phyloP scores from a whole-genome alignment of 2,329 filamentous ascomycete species.

The Monosporascus sp. region DNA sequence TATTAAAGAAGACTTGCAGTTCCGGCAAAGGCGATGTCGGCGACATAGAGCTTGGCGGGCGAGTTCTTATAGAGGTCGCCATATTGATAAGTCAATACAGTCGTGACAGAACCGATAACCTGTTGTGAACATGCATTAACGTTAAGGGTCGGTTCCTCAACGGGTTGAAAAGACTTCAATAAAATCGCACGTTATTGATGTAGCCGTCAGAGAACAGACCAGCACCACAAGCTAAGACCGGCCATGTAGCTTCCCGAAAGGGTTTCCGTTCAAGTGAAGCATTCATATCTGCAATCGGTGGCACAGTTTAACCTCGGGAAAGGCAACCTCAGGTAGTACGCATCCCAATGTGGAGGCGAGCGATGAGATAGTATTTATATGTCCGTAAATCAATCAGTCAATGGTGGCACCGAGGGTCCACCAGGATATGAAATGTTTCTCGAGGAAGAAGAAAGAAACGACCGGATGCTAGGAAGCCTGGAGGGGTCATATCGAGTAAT shows the following conservation, averaged over 20 bases:
- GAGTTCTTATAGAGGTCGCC: conserved; percentile 63
- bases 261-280: conserved; percentile 13
- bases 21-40: conserved; percentile 79
- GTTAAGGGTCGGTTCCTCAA: not conserved
- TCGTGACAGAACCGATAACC: conserved; percentile 86
- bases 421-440: no score
- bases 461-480: no score
- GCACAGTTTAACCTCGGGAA: no score
- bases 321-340: no score
- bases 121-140: conserved; percentile 24
- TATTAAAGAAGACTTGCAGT: conserved; percentile 37
- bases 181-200: conserved; percentile 67
- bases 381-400: no score
- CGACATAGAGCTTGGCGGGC: conserved; percentile 66
- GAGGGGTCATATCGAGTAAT: no score
- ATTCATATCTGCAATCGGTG: not conserved
- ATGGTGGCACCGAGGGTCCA: no score
- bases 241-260: conserved; percentile 39
- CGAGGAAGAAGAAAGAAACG: no score
- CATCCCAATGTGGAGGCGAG: no score
- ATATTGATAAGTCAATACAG: conserved; percentile 67
- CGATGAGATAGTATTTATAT: no score
- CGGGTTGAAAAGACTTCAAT: not conserved
- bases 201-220: conserved; percentile 91
- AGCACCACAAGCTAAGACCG: conserved; percentile 82